phyloP scores from a whole-genome alignment of 306 rosid species.

The Cicer pinnatifidum region DNA sequence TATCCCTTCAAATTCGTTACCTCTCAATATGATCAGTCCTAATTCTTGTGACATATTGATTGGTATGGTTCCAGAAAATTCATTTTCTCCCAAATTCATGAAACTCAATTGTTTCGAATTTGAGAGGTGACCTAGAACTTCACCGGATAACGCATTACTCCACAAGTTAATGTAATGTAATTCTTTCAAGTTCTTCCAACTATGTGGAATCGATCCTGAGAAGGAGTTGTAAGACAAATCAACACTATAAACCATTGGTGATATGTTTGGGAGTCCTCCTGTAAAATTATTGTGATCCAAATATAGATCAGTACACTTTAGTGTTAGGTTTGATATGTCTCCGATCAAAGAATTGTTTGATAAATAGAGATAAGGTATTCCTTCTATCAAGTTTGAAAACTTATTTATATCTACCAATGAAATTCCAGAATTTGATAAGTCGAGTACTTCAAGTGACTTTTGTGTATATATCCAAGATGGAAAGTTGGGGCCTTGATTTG shows the following conservation, averaged over 20 bases:
- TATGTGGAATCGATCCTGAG: neutral
- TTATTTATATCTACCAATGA: neutral
- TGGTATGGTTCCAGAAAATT: neutral
- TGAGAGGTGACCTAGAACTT: neutral
- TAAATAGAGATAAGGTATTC: fast-evolving
- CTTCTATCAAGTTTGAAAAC: neutral
- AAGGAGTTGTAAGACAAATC: slow-evolving; percentile 15
- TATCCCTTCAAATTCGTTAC: neutral
- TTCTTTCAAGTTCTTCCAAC: neutral
- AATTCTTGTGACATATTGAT: neutral
- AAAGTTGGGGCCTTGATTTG: slow-evolving; percentile 18
- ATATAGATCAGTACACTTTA: fast-evolving
- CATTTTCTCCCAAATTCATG: neutral
- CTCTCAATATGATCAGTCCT: neutral
- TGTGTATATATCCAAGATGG: slow-evolving; percentile 37
- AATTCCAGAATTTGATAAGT: slow-evolving; percentile 10
- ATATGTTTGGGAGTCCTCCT: slow-evolving; percentile 28
- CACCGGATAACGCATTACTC: neutral
- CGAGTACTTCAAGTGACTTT: neutral
- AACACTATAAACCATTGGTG: neutral
- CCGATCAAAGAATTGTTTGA: neutral
- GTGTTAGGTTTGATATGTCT: slow-evolving; percentile 2
- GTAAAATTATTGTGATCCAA: neutral
- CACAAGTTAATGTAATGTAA: neutral
- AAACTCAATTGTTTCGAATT: too few species aligned